A percentile compares a stretch with the other conserved stretches of the same genome.
Evolutionary conservation across 129 eudicot genomes (phyloP).

Genomic region (Arctium minus): DNA sequence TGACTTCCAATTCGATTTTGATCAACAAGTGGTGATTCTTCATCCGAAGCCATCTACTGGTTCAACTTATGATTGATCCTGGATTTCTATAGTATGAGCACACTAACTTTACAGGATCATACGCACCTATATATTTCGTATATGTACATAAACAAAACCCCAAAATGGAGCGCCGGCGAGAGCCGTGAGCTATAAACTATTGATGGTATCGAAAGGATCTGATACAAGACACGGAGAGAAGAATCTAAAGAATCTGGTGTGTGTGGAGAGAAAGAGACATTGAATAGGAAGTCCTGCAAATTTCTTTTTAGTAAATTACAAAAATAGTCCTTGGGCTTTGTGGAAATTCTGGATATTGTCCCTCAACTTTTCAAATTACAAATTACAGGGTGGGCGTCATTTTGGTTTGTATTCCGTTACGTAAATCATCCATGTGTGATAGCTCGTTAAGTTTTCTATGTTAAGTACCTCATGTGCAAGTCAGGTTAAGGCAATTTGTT

Average conservation of each 20-base stretch:
- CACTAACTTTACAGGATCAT: constrained; percentile 1
- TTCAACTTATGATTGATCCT: constrained; percentile 10
- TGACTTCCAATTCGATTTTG: constrained; percentile 8
- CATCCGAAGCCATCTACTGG: constrained; percentile 45
- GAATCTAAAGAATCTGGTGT: constrained; percentile 20
- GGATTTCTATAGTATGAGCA: background rate
- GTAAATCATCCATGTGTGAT: background rate
- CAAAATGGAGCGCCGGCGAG: constrained; percentile 28
- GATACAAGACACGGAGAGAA: constrained; percentile 11
- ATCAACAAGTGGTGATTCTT: constrained; percentile 53
- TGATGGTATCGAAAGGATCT: constrained; percentile 9
- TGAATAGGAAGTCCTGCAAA: background rate
- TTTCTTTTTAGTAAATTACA: background rate
- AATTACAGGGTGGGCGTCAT: background rate
- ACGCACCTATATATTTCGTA: background rate
- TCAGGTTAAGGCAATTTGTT: background rate
- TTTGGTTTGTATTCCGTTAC: background rate
- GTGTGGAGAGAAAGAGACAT: background rate
- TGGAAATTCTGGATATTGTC: background rate
- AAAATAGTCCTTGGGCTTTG: background rate
- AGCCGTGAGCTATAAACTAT: constrained; percentile 2
- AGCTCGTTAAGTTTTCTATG: background rate
- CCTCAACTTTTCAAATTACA: background rate
- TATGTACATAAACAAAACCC: background rate
- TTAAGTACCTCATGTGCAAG: background rate